phyloP scores from a whole-genome alignment of 768 basidiomycete species.

The Podaxis rugospora region DNA sequence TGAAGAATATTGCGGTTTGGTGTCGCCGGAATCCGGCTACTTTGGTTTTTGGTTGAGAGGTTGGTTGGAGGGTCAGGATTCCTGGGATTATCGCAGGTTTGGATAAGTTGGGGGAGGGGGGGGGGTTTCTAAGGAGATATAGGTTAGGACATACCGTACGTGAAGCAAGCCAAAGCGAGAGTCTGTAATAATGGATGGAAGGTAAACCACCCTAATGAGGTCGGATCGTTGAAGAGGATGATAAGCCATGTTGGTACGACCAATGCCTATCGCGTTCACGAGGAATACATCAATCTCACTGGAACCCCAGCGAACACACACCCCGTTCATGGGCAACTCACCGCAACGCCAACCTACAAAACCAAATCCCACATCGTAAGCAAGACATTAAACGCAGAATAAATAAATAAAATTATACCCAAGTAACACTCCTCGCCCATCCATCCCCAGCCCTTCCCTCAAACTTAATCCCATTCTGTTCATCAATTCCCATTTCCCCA shows the following conservation, averaged over 20 bases:
- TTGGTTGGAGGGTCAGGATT: constrained; percentile 73
- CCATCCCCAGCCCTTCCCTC: constrained; percentile 36
- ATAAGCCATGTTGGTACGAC: constrained; percentile 39
- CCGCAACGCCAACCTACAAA: constrained; percentile 4
- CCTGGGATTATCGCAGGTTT: constrained; percentile 32
- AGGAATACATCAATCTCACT: not conserved
- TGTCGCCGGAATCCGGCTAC: constrained; percentile 66
- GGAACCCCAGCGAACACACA: not conserved
- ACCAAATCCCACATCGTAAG: not conserved
- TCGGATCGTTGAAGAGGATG: constrained; percentile 42
- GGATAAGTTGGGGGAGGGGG: no score
- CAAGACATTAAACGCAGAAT: not conserved
- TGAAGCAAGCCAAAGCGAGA: constrained; percentile 49
- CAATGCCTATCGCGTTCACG: constrained; percentile 29
- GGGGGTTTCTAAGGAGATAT: not conserved
- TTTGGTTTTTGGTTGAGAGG: constrained; percentile 61
- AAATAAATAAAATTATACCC: constrained; percentile 27
- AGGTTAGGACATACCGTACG: constrained; percentile 45
- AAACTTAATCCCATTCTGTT: constrained; percentile 17
- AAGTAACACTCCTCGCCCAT: constrained; percentile 26
- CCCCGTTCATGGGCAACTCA: not conserved
- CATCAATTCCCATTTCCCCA: not conserved
- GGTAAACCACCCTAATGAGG: constrained; percentile 53
- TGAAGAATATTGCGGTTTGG: constrained; percentile 52
- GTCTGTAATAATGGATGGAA: constrained; percentile 64